Evolutionary conservation across 2,329 filamentous ascomycete genomes (phyloP).

Genomic region (Fusarium begoniae): DNA sequence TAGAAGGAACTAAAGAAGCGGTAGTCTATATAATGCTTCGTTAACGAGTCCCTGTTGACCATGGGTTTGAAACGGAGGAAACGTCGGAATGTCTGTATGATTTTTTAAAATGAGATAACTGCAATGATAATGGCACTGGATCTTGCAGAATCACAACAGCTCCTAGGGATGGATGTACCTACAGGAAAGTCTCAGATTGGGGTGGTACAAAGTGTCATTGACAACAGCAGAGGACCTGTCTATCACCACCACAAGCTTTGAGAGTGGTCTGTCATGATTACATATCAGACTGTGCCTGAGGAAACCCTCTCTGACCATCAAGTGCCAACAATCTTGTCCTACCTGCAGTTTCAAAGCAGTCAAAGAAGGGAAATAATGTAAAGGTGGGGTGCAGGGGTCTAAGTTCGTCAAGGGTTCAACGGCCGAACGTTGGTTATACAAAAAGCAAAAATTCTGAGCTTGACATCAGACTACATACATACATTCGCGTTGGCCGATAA

Average conservation of each 20-base stretch:
- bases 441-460: background rate
- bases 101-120: slow-evolving; percentile 2
- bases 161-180: background rate
- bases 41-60: background rate
- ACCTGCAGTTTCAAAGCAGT: background rate
- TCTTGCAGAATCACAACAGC: background rate
- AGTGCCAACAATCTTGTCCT: slow-evolving; percentile 7
- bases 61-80: slow-evolving; percentile 10
- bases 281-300: slow-evolving; percentile 3
- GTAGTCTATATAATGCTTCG: background rate
- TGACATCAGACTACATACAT: background rate
- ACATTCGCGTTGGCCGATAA: background rate
- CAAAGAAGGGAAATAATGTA: background rate
- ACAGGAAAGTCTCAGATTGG: background rate
- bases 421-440: background rate
- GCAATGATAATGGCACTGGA: background rate
- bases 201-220: background rate
- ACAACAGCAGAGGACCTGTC: background rate
- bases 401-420: slow-evolving; percentile 18
- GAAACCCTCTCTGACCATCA: slow-evolving; percentile 6
- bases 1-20: slow-evolving; percentile 3
- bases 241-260: background rate
- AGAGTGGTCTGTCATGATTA: background rate
- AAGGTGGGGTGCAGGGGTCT: slow-evolving; percentile 14
- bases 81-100: background rate